Percentiles rank a stretch among this genome's conserved stretches.
Conservation (phyloP, 371 early-diverging fungal genomes). For the Capniomyces stellatus region DNA sequence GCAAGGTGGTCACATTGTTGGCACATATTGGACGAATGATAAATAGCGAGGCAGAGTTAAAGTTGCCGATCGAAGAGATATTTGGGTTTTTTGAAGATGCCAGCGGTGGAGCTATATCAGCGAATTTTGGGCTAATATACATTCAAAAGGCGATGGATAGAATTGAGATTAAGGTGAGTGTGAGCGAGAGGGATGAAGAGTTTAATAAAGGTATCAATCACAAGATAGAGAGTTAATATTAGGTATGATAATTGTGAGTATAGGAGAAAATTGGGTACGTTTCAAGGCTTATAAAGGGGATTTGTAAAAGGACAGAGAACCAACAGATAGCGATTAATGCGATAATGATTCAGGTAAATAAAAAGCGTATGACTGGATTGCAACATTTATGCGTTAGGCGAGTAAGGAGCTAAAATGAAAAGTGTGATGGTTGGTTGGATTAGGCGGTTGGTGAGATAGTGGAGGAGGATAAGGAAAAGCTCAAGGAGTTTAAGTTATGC, state of each 20-base stretch:
- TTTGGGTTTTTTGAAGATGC: neutral
- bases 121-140: neutral
- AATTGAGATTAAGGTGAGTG: neutral
- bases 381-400: neutral
- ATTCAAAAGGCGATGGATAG: slow-evolving; percentile 3
- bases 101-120: neutral
- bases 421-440: neutral
- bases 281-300: neutral
- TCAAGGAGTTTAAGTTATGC: neutral
- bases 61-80: neutral
- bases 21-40: neutral
- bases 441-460: neutral
- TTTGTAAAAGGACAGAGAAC: neutral
- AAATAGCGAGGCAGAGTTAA: neutral
- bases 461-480: neutral
- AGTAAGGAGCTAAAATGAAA: neutral
- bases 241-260: neutral
- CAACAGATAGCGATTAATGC: neutral
- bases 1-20: neutral
- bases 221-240: neutral
- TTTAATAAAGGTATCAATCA: neutral
- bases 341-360: slow-evolving; percentile 1
- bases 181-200: too few species aligned
- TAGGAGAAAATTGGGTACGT: neutral
- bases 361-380: neutral